Evolutionary conservation across 2,329 filamentous ascomycete species (phyloP).

Genomic region (Xylaria sp.): DNA sequence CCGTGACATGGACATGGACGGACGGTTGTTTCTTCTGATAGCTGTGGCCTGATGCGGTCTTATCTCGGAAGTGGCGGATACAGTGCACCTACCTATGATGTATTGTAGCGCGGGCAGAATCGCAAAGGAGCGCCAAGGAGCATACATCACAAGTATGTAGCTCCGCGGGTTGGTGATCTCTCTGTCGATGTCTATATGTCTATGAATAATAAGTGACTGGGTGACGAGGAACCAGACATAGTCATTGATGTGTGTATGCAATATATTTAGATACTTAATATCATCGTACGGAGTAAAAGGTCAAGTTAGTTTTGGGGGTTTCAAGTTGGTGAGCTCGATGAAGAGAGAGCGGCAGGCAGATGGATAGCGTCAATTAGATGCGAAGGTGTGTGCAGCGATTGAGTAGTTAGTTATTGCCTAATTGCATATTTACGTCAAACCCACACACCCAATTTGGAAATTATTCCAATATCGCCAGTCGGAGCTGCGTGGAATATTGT

Average conservation of each 20-base stretch:
- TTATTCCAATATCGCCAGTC: conserved; percentile 2
- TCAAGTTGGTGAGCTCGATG: background rate
- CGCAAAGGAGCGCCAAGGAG: background rate
- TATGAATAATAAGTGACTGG: conserved; percentile 2
- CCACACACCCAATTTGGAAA: background rate
- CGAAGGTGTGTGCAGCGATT: background rate
- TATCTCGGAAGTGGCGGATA: conserved; percentile 25
- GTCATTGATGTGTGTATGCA: background rate
- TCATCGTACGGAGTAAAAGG: background rate
- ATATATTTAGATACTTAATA: background rate
- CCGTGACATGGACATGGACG: background rate
- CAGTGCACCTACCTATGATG: background rate
- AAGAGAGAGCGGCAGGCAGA: background rate
- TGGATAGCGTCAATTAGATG: background rate
- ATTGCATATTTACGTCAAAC: background rate
- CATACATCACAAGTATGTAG: too few species aligned
- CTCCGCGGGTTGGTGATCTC: too few species aligned
- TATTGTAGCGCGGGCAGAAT: conserved; percentile 1
- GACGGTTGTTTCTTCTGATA: background rate
- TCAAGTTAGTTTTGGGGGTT: conserved; percentile 8
- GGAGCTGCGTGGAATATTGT: background rate
- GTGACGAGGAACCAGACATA: background rate
- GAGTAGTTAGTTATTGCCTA: background rate
- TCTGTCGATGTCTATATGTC: background rate
- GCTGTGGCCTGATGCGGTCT: conserved; percentile 20